Base-by-base conservation (phyloP, 2,329 filamentous ascomycete species). In the Penicillium sp. region DNA sequence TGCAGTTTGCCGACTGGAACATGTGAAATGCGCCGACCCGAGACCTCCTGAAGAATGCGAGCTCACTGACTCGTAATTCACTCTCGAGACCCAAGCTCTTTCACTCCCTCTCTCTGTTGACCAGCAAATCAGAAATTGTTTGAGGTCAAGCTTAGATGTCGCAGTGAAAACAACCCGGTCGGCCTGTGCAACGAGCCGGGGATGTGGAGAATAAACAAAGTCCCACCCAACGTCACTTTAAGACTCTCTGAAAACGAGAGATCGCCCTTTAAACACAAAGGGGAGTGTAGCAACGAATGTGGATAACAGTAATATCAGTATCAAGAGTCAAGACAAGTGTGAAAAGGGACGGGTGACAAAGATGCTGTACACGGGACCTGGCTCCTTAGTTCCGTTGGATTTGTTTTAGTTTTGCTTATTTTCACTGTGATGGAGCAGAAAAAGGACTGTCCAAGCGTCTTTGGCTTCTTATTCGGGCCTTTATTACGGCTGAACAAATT, bases 161-260 rank as follows among this genome's bases (percentile, higher is more conserved):
- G 48, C 30, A 25, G 22, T 25, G 42, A 50, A 40, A 40, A 35
- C 25, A 38, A 30, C 34, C 29, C 38, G 57, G 58, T 60, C 57
- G 59, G 55, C 51, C 52, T 52, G 52, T 57, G 56, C 57, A 54
- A 61, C 55, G 53, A 57, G 43, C 45, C 39, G 52, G 47, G 44
- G 53, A n/a, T n/a, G 57, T 59, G 57, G 55, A 58, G 55, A 55
- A 52, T 52, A 54, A 59, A 56, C 53, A 59, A 56, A 54, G 46
- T 49, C 49, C 53, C 55, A 56, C 53, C 50, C 53, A 35, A 35
- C 46, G 45, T 42, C 41, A 47, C 39, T 37, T 22, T 5, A 37
- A 13, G 30, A 19, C 25, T 7, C 22, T 22, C 6, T 27, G 33
- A 43, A 35, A 44, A 27, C 14, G 33, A 33, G 10, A 14, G 31